Evolutionary conservation across 495 filamentous ascomycete genomes (phyloP).

Genomic region (Hyphodiscus hymeniophilus): DNA sequence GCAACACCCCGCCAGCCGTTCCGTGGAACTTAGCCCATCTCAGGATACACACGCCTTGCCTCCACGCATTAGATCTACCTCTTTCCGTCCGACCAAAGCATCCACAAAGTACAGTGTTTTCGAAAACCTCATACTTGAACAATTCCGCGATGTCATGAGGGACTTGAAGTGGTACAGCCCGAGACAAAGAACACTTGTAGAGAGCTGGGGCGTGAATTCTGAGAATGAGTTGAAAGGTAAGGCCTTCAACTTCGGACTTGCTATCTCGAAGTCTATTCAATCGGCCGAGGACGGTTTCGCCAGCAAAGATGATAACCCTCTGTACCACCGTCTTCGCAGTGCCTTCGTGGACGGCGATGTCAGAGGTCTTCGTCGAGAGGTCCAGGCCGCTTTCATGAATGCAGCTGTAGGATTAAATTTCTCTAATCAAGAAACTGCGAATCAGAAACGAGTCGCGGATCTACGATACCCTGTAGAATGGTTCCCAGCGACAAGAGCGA

Average conservation of each 20-base stretch:
- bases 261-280: constrained; percentile 22
- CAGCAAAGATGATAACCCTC: constrained; percentile 30
- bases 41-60: neutral
- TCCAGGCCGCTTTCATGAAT: constrained; percentile 48
- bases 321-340: constrained; percentile 47
- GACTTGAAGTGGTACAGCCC: constrained; percentile 8
- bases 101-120: constrained; percentile 25
- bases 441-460: constrained; percentile 65
- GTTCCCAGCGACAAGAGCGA: constrained; percentile 72
- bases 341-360: constrained; percentile 44
- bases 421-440: constrained; percentile 21
- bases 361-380: constrained; percentile 40
- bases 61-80: neutral
- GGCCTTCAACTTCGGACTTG: constrained; percentile 11
- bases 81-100: neutral
- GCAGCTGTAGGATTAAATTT: constrained; percentile 28
- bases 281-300: neutral
- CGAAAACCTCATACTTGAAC: constrained; percentile 19
- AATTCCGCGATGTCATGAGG: constrained; percentile 11
- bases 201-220: neutral
- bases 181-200: no score
- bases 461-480: constrained; percentile 81
- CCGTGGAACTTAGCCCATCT: neutral
- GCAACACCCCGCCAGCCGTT: neutral
- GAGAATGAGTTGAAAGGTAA: constrained; percentile 19